Conservation (phyloP, 2,329 filamentous ascomycete genomes). For the Beauveria sp. region DNA sequence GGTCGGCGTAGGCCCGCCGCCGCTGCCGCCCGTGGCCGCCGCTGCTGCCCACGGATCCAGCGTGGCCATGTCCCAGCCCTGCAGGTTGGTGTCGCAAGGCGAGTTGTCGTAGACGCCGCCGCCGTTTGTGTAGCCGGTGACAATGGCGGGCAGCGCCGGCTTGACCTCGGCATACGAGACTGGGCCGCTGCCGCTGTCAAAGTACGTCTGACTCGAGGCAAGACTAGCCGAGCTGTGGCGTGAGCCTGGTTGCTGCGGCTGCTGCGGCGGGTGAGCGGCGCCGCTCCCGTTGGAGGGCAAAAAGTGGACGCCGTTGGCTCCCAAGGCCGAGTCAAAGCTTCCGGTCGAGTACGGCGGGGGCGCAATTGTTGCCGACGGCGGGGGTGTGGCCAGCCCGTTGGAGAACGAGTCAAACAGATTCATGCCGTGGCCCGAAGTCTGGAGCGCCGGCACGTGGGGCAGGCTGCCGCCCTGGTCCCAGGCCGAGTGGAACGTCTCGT, state of each 20-base stretch:
- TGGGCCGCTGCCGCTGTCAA: constrained; percentile 22
- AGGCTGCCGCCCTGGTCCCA: constrained; percentile 33
- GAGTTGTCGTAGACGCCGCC: constrained; percentile 29
- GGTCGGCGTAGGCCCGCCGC: constrained; percentile 16
- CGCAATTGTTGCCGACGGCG: constrained; percentile 42
- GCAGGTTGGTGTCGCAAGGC: constrained; percentile 24
- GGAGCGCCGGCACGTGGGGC: constrained; percentile 27
- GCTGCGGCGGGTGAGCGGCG: constrained; percentile 2
- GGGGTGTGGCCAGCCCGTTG: constrained; percentile 48
- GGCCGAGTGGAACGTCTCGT: constrained; percentile 45
- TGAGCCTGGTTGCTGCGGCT: constrained; percentile 10
- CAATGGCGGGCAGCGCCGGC: constrained; percentile 22
- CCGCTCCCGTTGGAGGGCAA: constrained; percentile 22
- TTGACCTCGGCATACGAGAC: constrained; percentile 27
- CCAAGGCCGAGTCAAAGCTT: constrained; percentile 35
- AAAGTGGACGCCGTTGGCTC: constrained; percentile 23
- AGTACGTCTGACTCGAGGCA: constrained; percentile 24
- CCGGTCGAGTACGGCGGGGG: constrained; percentile 38
- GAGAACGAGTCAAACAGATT: constrained; percentile 43
- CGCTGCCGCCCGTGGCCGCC: not conserved
- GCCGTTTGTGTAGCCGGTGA: constrained; percentile 24
- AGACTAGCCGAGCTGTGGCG: constrained; percentile 15
- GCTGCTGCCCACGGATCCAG: constrained; percentile 28
- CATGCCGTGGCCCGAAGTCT: constrained; percentile 26
- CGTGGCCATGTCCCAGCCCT: constrained; percentile 31